Conservation (phyloP, 768 basidiomycete species). For the Leucocoprinus birnbaumii region DNA sequence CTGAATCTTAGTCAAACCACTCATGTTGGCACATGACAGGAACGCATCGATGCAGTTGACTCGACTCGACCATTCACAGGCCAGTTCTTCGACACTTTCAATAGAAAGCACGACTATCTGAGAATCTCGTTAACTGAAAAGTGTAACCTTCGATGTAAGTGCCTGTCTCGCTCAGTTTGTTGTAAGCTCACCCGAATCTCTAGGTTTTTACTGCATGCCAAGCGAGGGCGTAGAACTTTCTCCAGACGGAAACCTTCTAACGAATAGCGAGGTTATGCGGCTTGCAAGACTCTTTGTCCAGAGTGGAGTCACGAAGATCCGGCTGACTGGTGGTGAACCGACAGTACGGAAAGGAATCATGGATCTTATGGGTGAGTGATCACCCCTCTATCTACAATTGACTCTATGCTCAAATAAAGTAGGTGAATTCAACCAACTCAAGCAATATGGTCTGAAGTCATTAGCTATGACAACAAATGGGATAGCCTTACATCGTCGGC, state of each 20-base stretch:
- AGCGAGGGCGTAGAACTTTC: slow-evolving; percentile 74
- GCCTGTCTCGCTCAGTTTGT: background rate
- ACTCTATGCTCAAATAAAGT: slow-evolving; percentile 6
- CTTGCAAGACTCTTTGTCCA: slow-evolving; percentile 75
- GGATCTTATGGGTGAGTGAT: slow-evolving; percentile 58
- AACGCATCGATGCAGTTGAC: slow-evolving; percentile 56
- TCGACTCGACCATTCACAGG: slow-evolving; percentile 43
- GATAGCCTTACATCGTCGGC: slow-evolving; percentile 66
- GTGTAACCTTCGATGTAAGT: slow-evolving; percentile 82
- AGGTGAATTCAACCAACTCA: slow-evolving; percentile 67
- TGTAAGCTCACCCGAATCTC: background rate
- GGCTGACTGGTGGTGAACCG: slow-evolving; percentile 87
- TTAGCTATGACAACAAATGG: slow-evolving; percentile 90
- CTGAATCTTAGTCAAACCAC: no score
- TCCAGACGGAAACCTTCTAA: slow-evolving; percentile 64
- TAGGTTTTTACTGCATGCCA: slow-evolving; percentile 94
- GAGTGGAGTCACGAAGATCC: slow-evolving; percentile 83
- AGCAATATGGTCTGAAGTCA: slow-evolving; percentile 57
- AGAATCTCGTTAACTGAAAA: slow-evolving; percentile 84
- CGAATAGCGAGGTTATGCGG: slow-evolving; percentile 72
- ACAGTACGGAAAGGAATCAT: slow-evolving; percentile 75
- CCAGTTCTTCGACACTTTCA: slow-evolving; percentile 62
- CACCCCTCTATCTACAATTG: slow-evolving; percentile 2
- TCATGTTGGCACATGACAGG: slow-evolving; percentile 28
- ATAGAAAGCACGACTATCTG: slow-evolving; percentile 79